Evolutionary conservation across 352 stramenopile species (phyloP), one percentile per base, ranked within the genome.

Genomic region (Phytopythium ostracodes): DNA sequence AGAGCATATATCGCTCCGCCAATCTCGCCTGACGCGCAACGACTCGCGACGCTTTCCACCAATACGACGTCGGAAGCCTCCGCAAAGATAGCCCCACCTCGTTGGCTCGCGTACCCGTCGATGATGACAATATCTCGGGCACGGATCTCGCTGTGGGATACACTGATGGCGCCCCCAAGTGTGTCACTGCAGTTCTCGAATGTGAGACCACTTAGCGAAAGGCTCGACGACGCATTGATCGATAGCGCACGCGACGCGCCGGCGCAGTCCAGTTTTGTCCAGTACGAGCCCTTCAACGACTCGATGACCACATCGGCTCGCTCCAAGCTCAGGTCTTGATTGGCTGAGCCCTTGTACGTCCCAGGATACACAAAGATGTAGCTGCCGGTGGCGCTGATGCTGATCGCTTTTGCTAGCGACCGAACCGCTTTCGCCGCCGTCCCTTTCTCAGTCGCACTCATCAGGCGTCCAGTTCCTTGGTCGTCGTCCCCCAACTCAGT

Each of bases 341-440:
- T 86, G 5, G 53, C 20, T 2, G 29, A 2, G 0, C 75, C 78
- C 10, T 47, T 72, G 64, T 89, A 91, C 11, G 52, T 38, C 17
- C 78, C 82, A 40, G 82, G 82, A 43, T 89, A 88, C 20, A 89
- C 44, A 1, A 91, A 74, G 49, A 91, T 78, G 10, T 69, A 62
- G 49, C 62, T 65, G 22, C 67, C 73, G 25, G 68, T 50, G 0
- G 31, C 56, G 11, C 75, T 81, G 29, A 87, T 55, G 7, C 42
- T 60, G 2, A 89, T 35, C 15, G 75, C 82, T 56, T 66, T 76
- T 17, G 62, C 33, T 9, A 91, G 40, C 14, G 75, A 78, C 22
- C 72, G 65, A 2, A 87, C 73, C 3, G 76, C 77, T 66, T 91
- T 91, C 2, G 76, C 72, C 5, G 71, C 66, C 0, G 78, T 76